Base-by-base conservation (phyloP, 73 alveolate species). In the Halteria grandinella region DNA sequence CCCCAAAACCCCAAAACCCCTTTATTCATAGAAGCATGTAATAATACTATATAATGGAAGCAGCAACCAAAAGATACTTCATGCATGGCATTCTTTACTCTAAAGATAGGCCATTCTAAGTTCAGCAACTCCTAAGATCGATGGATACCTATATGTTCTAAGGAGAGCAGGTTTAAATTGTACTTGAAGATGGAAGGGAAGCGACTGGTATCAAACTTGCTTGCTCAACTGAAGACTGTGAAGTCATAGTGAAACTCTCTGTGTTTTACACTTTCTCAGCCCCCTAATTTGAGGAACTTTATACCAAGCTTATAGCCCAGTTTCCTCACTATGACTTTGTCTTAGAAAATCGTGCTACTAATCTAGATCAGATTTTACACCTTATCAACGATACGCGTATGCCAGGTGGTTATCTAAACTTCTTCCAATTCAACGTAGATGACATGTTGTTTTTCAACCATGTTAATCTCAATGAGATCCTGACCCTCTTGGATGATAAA, bases 391-490 rank as follows among this genome's bases (percentile, higher is more conserved):
- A n/a, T n/a, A n/a, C n/a, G n/a, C n/a, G n/a, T n/a, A n/a, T n/a
- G n/a, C n/a, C n/a, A n/a, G n/a, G n/a, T n/a, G n/a, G n/a, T n/a
- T n/a, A n/a, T n/a, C n/a, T n/a, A n/a, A n/a, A n/a, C n/a, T n/a
- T n/a, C n/a, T n/a, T 86, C 23, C 32, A 44, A 3, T 24, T 86
- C 63, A 86, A 79, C 57, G 94, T 86, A 11, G 94, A 86, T 53
- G 94, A 86, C 40, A 85, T 80, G 73, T 29, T 86, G n/a, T 86
- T 75, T 62, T 69, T 50, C 47, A 33, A 47, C 1, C 88, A 86
- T 10, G 29, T 79, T 37, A 27, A 79, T 23, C 51, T 63, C 8
- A 33, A 43, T 0, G 88, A 45, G 12, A 87, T 73, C n/a, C 0
- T 79, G 37, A 48, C 17, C 15, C 27, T 54, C 44, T 18, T 79